phyloP scores from a whole-genome alignment of 1,139 yeast species.

The Meyerozyma guilliermondii region DNA sequence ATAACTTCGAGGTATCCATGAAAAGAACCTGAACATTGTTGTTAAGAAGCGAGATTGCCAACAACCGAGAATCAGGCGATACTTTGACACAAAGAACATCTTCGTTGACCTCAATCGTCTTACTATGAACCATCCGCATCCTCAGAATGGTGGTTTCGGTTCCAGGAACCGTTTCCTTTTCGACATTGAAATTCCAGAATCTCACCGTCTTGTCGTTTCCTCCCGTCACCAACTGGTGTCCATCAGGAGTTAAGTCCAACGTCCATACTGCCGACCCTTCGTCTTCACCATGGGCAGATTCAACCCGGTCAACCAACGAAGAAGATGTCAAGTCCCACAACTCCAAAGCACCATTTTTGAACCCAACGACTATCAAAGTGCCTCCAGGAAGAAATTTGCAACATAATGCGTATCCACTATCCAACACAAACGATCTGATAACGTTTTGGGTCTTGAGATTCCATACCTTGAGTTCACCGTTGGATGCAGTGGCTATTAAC shows the following conservation, averaged over 20 bases:
- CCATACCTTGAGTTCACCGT: slow-evolving; percentile 88
- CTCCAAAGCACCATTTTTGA: slow-evolving; percentile 80
- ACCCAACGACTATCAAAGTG: slow-evolving; percentile 80
- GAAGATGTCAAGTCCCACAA: slow-evolving; percentile 85
- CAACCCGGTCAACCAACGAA: slow-evolving; percentile 58
- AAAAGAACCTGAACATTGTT: slow-evolving; percentile 92
- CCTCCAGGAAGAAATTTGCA: slow-evolving; percentile 90
- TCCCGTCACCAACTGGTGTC: slow-evolving; percentile 81
- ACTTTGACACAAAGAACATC: slow-evolving; percentile 77
- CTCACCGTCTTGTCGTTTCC: slow-evolving; percentile 89
- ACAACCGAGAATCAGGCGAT: slow-evolving; percentile 73
- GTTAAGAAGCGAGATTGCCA: slow-evolving; percentile 84
- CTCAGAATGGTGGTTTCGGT: slow-evolving; percentile 48
- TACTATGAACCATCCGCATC: slow-evolving; percentile 64
- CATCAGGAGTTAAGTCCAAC: slow-evolving; percentile 80
- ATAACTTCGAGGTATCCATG: slow-evolving; percentile 80
- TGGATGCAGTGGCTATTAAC: slow-evolving; percentile 83
- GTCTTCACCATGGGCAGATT: slow-evolving; percentile 11
- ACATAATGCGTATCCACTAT: slow-evolving; percentile 82
- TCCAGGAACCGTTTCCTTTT: slow-evolving; percentile 65
- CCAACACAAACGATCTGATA: slow-evolving; percentile 65
- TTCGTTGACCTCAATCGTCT: slow-evolving; percentile 79
- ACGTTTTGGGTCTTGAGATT: slow-evolving; percentile 70
- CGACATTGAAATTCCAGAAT: slow-evolving; percentile 81
- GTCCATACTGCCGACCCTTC: slow-evolving; percentile 83